Conservation (phyloP, 2,329 filamentous ascomycete species). For the Cyphellophora attinorum region DNA sequence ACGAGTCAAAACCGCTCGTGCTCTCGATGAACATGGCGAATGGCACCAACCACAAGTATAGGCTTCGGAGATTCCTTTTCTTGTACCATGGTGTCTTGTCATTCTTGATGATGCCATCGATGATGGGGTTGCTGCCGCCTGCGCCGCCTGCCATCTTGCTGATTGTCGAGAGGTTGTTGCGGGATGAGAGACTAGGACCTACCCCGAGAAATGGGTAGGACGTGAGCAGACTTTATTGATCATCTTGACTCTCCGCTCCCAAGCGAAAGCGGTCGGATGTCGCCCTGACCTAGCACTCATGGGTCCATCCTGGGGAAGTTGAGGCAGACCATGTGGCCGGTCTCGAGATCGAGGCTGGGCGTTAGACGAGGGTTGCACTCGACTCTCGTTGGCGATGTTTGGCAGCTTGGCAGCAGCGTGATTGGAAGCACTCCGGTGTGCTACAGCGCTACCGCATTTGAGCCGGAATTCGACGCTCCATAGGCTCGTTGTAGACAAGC, state of each 20-base stretch:
- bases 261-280: slow-evolving; percentile 2
- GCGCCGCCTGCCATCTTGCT: slow-evolving; percentile 3
- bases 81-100: slow-evolving; percentile 42
- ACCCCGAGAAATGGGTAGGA: not conserved
- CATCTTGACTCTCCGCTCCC: not conserved
- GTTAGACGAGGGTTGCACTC: slow-evolving; percentile 3
- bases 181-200: slow-evolving; percentile 1
- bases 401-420: slow-evolving; percentile 4
- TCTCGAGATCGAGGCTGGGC: not conserved
- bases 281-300: not conserved
- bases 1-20: slow-evolving; percentile 49
- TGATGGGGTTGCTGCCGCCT: slow-evolving; percentile 3
- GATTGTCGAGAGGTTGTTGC: slow-evolving; percentile 1
- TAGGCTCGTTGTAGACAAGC: slow-evolving; percentile 3
- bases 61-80: slow-evolving; percentile 47
- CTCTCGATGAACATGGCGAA: slow-evolving; percentile 55
- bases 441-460: slow-evolving; percentile 1
- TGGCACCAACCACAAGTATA: slow-evolving; percentile 50
- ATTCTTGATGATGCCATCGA: slow-evolving; percentile 5
- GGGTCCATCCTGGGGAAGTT: not conserved
- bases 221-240: slow-evolving; percentile 3
- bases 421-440: not conserved
- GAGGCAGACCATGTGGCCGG: slow-evolving; percentile 1
- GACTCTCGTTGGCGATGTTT: slow-evolving; percentile 2
- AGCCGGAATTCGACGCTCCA: slow-evolving; percentile 1